Evolutionary conservation across 148 eudicot genomes (phyloP).

Genomic region (Persicaria tinctoria): DNA sequence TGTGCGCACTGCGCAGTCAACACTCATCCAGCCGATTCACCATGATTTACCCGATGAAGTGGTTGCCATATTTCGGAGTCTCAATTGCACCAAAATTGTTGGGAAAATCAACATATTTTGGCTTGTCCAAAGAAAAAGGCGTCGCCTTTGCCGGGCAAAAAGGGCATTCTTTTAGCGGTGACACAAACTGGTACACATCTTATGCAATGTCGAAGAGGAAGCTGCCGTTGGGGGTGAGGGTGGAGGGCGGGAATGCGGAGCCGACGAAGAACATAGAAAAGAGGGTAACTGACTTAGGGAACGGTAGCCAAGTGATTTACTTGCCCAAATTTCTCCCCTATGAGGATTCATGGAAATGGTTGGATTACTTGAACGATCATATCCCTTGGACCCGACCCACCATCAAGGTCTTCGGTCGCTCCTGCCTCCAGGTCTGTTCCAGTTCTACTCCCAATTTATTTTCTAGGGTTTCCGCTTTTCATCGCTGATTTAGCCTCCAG

Average conservation of each 20-base stretch:
- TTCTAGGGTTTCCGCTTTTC: constrained; percentile 2
- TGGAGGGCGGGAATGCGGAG: constrained; percentile 3
- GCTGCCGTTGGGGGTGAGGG: neutral
- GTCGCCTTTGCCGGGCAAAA: no score
- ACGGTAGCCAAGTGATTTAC: constrained; percentile 58
- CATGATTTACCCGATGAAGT: no score
- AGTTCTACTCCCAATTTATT: neutral
- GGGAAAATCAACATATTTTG: no score
- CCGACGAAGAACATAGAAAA: neutral
- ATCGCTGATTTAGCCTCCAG: neutral
- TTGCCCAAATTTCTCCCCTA: constrained; percentile 35
- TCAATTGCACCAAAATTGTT: no score
- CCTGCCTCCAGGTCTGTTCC: constrained; percentile 52
- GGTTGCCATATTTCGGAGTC: no score
- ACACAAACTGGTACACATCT: neutral
- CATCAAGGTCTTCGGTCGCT: constrained; percentile 70
- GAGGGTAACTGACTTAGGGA: constrained; percentile 38
- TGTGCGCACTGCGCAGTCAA: no score
- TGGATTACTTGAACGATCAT: constrained; percentile 50
- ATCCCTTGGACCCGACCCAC: constrained; percentile 92
- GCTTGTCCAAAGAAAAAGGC: no score
- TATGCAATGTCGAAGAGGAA: constrained; percentile 6
- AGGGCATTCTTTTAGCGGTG: no score
- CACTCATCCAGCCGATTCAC: no score
- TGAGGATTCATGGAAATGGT: constrained; percentile 47